Evolutionary conservation across 768 basidiomycete genomes (phyloP), one percentile per base, ranked within the genome.

Genomic region (Suillus variegatus): DNA sequence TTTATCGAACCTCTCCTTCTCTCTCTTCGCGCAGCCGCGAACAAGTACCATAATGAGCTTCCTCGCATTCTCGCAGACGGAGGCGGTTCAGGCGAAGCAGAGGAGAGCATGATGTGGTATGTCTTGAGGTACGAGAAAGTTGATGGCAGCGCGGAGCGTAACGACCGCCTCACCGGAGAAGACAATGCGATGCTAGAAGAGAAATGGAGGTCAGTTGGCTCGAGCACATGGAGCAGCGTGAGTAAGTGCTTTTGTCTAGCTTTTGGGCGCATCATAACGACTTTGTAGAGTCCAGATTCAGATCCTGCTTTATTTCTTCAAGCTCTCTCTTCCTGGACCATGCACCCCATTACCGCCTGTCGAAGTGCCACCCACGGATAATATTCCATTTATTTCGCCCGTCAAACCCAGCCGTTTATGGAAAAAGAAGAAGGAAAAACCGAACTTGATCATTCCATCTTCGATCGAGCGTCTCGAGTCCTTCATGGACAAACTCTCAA

Each of bases 401-500:
- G 71, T 9, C 35, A 62, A 35, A 28, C 41, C 16, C 64, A 32
- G 7, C 13, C 65, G 32, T 57, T 60, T 49, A 5, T 41, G 65
- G 55, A 78, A 73, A 60, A 72, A 69, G 35, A 68, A 36, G 65
- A 72, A 68, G 60, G 66, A 66, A 38, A 69, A 67, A 28, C 66
- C 58, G 64, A 77, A 46, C 68, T n/a, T 68, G 58, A 20, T 67
- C 62, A 36, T 69, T 69, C 64, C 73, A 68, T 60, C 72, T 65
- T 43, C 70, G 2, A 84, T 85, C 60, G 88, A 86, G n/a, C 81
- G 82, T 32, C 75, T 92, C 2, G 90, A 93, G 72, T 79, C 81
- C 1, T 88, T 89, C 75, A 91, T 92, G 88, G 92, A 93, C 75
- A 91, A 88, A 70, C 74, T 94, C 7, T 90, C 88, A 4, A 87